phyloP scores from a whole-genome alignment of 345 rosid genomes.

The Sisymbrium irio region DNA sequence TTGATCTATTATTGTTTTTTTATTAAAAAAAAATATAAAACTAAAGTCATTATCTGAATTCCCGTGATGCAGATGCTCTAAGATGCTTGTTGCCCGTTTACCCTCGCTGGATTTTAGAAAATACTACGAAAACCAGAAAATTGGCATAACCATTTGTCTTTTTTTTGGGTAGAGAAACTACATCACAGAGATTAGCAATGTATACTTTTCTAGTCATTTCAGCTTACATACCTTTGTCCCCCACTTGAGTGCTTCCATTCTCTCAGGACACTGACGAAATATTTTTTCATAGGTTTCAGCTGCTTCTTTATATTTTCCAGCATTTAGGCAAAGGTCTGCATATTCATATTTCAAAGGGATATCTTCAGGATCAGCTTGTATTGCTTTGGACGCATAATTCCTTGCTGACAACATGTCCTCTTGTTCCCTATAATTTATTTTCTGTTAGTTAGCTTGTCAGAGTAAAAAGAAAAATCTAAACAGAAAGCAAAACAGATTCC shows the following conservation, averaged over 20 bases:
- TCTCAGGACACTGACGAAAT: slow-evolving; percentile 50
- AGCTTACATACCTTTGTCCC: slow-evolving; percentile 57
- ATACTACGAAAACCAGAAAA: slow-evolving; percentile 47
- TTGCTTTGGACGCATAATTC: slow-evolving; percentile 75
- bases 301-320: slow-evolving; percentile 68
- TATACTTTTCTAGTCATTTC: background rate
- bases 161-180: slow-evolving; percentile 6
- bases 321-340: slow-evolving; percentile 58
- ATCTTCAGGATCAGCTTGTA: slow-evolving; percentile 76
- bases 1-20: no score
- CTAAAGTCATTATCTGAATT: no score
- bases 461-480: background rate
- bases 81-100: slow-evolving; percentile 54
- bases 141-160: background rate
- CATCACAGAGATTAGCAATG: slow-evolving; percentile 4
- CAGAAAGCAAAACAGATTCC: background rate
- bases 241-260: slow-evolving; percentile 53
- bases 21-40: no score
- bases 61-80: no score
- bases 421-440: slow-evolving; percentile 51
- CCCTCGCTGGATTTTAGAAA: slow-evolving; percentile 60
- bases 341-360: slow-evolving; percentile 53
- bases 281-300: slow-evolving; percentile 81
- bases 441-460: slow-evolving; percentile 11
- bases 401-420: slow-evolving; percentile 53